Percentiles rank a stretch among this genome's conserved stretches.
Evolutionary conservation across 2,329 filamentous ascomycete genomes (phyloP).

Genomic region (Thelonectria blattea): DNA sequence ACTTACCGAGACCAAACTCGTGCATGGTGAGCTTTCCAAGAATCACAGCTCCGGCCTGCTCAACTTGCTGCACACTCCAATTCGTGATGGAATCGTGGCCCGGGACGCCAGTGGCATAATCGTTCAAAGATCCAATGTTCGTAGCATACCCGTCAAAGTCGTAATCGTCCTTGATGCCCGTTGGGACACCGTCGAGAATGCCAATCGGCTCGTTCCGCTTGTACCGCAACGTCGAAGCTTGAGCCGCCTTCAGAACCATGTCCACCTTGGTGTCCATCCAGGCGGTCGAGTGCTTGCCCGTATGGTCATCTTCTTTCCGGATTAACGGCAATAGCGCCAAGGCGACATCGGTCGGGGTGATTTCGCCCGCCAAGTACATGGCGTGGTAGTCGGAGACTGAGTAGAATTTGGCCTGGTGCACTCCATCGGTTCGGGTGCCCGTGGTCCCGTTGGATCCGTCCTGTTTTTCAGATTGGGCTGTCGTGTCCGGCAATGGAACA

Average conservation of each 20-base stretch:
- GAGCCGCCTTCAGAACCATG: conserved; percentile 50
- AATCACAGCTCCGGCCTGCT: conserved; percentile 73
- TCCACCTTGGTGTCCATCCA: conserved; percentile 53
- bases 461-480: neutral
- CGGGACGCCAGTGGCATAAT: conserved; percentile 58
- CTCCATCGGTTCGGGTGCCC: neutral
- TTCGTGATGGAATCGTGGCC: conserved; percentile 56
- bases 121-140: conserved; percentile 65
- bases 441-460: conserved; percentile 45
- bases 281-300: conserved; percentile 49
- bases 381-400: conserved; percentile 53
- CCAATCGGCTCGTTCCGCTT: conserved; percentile 63
- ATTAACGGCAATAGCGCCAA: conserved; percentile 54
- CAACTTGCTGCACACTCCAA: conserved; percentile 74
- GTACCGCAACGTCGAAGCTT: conserved; percentile 53
- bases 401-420: conserved; percentile 33
- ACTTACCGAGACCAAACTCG: conserved; percentile 71
- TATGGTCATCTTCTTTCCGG: conserved; percentile 45
- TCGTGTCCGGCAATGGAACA: conserved; percentile 46
- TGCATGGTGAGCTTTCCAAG: conserved; percentile 80
- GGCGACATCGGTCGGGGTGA: conserved; percentile 55
- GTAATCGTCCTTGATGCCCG: conserved; percentile 79
- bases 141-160: conserved; percentile 76
- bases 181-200: conserved; percentile 73
- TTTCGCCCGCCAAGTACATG: conserved; percentile 51